A percentile compares a stretch with the other conserved stretches of the same genome.
These are phyloP conservation scores for Komagataella pastoris DNA, from an alignment of 805 yeast genomes.

Conservation along the genomic window DNA sequence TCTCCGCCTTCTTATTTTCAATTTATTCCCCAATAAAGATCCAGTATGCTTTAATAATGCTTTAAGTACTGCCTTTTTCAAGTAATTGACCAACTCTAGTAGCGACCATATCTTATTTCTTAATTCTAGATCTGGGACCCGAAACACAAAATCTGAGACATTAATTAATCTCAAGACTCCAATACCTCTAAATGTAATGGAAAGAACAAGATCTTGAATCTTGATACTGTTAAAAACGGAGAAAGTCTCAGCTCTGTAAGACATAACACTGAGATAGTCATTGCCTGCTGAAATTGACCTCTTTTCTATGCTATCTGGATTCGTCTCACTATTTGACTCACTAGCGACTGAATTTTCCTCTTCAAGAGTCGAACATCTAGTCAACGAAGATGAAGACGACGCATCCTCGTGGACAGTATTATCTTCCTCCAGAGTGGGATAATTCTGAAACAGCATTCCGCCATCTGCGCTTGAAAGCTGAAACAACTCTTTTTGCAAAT, in stretches of 20 bases:
- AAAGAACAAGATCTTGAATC: constrained; percentile 35
- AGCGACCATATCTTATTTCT: constrained; percentile 58
- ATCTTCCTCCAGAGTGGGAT: not conserved
- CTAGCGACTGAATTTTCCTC: not conserved
- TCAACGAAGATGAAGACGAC: not conserved
- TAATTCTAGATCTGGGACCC: constrained; percentile 48
- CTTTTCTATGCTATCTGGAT: constrained; percentile 3
- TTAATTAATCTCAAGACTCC: constrained; percentile 59
- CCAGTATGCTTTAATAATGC: constrained; percentile 58
- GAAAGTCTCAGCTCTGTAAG: constrained; percentile 59
- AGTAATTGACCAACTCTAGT: constrained; percentile 46
- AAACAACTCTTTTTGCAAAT: not conserved
- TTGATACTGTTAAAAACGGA: constrained; percentile 51
- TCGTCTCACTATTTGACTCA: not conserved
- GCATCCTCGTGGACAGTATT: not conserved
- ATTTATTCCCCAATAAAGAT: constrained; percentile 63
- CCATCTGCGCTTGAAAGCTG: not conserved
- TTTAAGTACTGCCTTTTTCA: constrained; percentile 52
- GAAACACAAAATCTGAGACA: constrained; percentile 58
- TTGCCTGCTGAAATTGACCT: constrained; percentile 1
- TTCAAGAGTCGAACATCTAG: not conserved
- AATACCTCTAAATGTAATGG: constrained; percentile 67
- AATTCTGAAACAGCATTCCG: not conserved
- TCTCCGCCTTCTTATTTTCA: constrained; percentile 15
- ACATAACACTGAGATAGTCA: constrained; percentile 39